Conservation (phyloP, 345 rosid species). For the Luvunga scandens region DNA sequence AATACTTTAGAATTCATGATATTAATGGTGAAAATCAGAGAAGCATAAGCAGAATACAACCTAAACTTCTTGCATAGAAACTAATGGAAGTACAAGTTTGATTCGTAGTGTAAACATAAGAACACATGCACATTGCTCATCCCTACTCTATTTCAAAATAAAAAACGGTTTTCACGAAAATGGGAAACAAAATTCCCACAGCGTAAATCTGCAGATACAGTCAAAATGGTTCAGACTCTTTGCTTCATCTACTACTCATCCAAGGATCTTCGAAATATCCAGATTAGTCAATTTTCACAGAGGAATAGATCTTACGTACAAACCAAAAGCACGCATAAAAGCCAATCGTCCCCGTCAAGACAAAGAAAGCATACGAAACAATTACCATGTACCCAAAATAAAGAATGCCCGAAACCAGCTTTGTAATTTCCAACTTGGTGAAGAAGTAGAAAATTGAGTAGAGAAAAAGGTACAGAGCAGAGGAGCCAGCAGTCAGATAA, state of each 20-base stretch:
- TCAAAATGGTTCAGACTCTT: not conserved
- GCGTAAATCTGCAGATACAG: slow-evolving; percentile 9
- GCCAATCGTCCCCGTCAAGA: slow-evolving; percentile 88
- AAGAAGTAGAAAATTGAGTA: slow-evolving; percentile 95
- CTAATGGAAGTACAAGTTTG: not conserved
- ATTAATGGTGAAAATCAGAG: not conserved
- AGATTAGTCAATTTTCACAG: slow-evolving; percentile 85
- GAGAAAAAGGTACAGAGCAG: slow-evolving; percentile 91
- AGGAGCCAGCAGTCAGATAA: slow-evolving; percentile 91
- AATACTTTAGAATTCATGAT: not conserved
- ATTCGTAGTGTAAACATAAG: slow-evolving; percentile 7
- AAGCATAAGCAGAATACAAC: not conserved
- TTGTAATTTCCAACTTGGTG: slow-evolving; percentile 91
- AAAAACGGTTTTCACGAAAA: slow-evolving; percentile 10
- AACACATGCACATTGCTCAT: slow-evolving; percentile 18
- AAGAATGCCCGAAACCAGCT: slow-evolving; percentile 83
- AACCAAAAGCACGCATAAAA: slow-evolving; percentile 99
- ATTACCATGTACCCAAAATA: slow-evolving; percentile 93
- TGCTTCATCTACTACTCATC: slow-evolving; percentile 9
- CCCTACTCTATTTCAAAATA: slow-evolving; percentile 22
- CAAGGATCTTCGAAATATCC: slow-evolving; percentile 14
- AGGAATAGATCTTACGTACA: slow-evolving; percentile 89
- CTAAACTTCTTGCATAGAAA: slow-evolving; percentile 16
- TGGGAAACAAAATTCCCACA: slow-evolving; percentile 12
- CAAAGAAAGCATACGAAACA: slow-evolving; percentile 87